A percentile compares a stretch with the other conserved stretches of the same genome.
phyloP scores from a whole-genome alignment of 257 asterid genomes.

The Pogostemon cablin region DNA sequence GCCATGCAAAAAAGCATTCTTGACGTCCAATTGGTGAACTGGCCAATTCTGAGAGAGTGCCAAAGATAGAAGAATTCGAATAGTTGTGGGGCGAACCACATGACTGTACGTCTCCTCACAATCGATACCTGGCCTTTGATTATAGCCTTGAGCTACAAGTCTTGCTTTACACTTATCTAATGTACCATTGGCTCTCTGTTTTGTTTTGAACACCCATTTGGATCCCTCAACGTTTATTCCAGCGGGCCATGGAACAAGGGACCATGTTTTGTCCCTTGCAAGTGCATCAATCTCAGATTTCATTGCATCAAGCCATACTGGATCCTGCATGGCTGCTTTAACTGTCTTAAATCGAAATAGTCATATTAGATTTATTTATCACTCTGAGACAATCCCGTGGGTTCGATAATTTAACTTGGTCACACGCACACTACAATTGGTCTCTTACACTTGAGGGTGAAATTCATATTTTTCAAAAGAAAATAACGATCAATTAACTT shows the following conservation, averaged over 20 bases:
- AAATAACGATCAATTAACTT: too few relatives aligned
- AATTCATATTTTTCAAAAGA: too few relatives aligned
- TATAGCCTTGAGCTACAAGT: neutral
- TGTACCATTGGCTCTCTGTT: neutral
- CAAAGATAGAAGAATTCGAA: neutral
- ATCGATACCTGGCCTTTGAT: neutral
- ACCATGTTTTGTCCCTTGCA: neutral
- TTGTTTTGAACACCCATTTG: neutral
- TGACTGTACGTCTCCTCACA: neutral
- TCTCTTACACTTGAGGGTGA: too few relatives aligned
- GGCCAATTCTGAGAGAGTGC: neutral
- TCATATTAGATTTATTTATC: too few relatives aligned
- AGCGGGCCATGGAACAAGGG: neutral
- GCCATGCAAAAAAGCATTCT: neutral
- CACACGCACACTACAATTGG: too few relatives aligned
- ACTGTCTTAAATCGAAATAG: neutral
- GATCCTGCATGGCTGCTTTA: neutral
- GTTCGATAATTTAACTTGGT: too few relatives aligned
- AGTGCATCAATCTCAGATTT: neutral
- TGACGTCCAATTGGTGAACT: neutral
- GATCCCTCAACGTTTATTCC: neutral
- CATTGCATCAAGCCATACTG: neutral
- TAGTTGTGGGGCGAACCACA: neutral
- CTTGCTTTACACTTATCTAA: neutral
- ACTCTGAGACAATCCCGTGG: too few relatives aligned